Percentiles rank a stretch among this genome's conserved stretches.
phyloP scores from a whole-genome alignment of 805 yeast genomes.

The Lipomyces oligophaga region DNA sequence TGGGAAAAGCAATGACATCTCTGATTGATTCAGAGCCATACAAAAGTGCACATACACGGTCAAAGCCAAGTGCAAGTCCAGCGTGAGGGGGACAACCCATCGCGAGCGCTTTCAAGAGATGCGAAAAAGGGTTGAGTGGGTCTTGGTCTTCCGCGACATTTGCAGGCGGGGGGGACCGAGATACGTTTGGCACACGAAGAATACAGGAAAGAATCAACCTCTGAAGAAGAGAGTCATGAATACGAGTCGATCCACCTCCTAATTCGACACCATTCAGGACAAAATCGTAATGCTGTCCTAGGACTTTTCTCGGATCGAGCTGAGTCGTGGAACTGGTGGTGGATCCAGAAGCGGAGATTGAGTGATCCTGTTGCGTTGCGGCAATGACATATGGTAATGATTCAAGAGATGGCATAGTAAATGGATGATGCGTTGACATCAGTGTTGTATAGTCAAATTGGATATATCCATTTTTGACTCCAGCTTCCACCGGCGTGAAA shows the following conservation, averaged over 20 bases:
- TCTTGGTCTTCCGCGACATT: too few relatives aligned
- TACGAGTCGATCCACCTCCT: constrained; percentile 96
- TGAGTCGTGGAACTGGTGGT: neutral
- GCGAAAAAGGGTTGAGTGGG: constrained; percentile 66
- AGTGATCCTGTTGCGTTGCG: neutral
- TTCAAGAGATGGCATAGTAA: constrained; percentile 79
- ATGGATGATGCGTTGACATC: constrained; percentile 90
- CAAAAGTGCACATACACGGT: constrained; percentile 86
- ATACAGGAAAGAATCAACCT: constrained; percentile 63
- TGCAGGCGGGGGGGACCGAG: constrained; percentile 20
- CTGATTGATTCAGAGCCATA: constrained; percentile 72
- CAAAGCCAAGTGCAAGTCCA: constrained; percentile 93
- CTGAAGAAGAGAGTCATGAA: constrained; percentile 82
- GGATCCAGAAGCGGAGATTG: neutral
- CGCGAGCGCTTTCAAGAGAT: constrained; percentile 70
- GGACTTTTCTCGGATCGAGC: constrained; percentile 41
- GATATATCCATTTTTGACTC: constrained; percentile 49
- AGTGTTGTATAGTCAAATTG: constrained; percentile 47
- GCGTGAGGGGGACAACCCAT: constrained; percentile 99
- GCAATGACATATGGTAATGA: constrained; percentile 51
- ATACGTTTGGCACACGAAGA: constrained; percentile 45
- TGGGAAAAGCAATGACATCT: constrained; percentile 95
- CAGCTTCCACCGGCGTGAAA: constrained; percentile 67
- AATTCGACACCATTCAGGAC: constrained; percentile 92
- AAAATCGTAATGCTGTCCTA: constrained; percentile 91